Conservation (phyloP, 2,329 filamentous ascomycete genomes). For the Phialophora expanda region DNA sequence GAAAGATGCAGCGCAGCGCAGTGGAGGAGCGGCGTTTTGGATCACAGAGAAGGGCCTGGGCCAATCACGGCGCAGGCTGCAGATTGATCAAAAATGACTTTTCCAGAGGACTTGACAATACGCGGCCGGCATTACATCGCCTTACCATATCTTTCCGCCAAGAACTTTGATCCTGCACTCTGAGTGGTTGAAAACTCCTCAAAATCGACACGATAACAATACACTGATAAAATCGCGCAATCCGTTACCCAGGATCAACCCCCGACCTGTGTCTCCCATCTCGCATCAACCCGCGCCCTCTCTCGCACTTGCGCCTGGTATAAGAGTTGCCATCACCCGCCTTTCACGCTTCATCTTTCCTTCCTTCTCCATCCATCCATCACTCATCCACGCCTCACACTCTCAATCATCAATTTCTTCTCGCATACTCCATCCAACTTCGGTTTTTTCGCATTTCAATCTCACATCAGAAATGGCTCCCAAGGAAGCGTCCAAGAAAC, state of each 20-base stretch:
- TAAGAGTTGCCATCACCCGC: constrained; percentile 53
- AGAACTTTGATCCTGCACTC: constrained; percentile 33
- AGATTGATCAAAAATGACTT: constrained; percentile 39
- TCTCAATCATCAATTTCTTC: constrained; percentile 38
- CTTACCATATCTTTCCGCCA: constrained; percentile 34
- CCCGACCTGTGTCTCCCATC: constrained; percentile 36
- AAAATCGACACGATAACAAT: constrained; percentile 38
- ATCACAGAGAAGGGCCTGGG: constrained; percentile 35
- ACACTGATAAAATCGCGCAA: constrained; percentile 35
- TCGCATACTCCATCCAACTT: constrained; percentile 37
- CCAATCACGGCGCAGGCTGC: constrained; percentile 34
- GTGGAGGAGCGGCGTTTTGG: constrained; percentile 20
- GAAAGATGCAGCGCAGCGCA: constrained; percentile 16
- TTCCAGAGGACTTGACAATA: constrained; percentile 40
- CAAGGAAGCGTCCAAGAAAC: constrained; percentile 98
- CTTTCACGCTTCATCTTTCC: constrained; percentile 45
- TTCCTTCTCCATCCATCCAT: constrained; percentile 44
- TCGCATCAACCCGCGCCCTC: constrained; percentile 52
- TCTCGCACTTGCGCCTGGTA: constrained; percentile 48
- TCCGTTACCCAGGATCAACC: constrained; percentile 36
- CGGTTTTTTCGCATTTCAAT: constrained; percentile 41
- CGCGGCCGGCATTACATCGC: constrained; percentile 21
- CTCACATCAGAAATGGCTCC: constrained; percentile 80
- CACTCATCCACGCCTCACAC: constrained; percentile 41
- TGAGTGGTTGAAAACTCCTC: constrained; percentile 33